Evolutionary conservation across 1,139 yeast genomes (phyloP).

Genomic region (Geotrichum aggregatum): DNA sequence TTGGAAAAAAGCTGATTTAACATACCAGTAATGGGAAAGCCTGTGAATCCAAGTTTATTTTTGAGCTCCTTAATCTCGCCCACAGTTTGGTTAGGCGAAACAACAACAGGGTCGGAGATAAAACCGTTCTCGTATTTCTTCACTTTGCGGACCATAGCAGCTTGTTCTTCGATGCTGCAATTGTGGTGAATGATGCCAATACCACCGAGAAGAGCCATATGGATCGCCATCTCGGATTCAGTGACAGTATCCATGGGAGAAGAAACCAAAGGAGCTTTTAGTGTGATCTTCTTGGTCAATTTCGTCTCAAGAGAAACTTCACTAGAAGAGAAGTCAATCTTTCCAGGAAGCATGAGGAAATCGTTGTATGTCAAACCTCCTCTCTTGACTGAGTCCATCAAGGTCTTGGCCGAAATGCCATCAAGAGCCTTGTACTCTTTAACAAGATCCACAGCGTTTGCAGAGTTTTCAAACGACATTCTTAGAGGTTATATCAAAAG

Average conservation of each 20-base stretch:
- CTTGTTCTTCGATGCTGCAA: slow-evolving; percentile 95
- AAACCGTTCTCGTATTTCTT: slow-evolving; percentile 97
- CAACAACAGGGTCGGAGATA: slow-evolving; percentile 89
- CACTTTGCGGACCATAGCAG: slow-evolving; percentile 95
- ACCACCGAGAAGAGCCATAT: slow-evolving; percentile 98
- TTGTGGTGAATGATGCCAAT: slow-evolving; percentile 98
- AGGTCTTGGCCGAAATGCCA: slow-evolving; percentile 77
- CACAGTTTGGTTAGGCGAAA: slow-evolving; percentile 70
- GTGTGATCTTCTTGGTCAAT: slow-evolving; percentile 83
- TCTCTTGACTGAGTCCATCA: slow-evolving; percentile 83
- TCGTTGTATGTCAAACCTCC: slow-evolving; percentile 98
- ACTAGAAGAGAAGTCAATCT: slow-evolving; percentile 81
- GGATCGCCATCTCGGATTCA: slow-evolving; percentile 94
- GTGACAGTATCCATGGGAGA: slow-evolving; percentile 99
- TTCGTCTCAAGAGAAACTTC: slow-evolving; percentile 73
- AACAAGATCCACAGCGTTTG: slow-evolving; percentile 67
- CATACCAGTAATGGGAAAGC: slow-evolving; percentile 99
- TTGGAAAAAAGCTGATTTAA: slow-evolving; percentile 31
- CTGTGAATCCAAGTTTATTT: slow-evolving; percentile 79
- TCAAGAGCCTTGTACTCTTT: slow-evolving; percentile 65
- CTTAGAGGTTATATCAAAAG: slow-evolving; percentile 10
- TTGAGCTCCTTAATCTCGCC: slow-evolving; percentile 75
- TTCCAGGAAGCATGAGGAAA: slow-evolving; percentile 91
- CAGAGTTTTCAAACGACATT: slow-evolving; percentile 42
- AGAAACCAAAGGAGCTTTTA: slow-evolving; percentile 92